Evolutionary conservation across 768 basidiomycete genomes (phyloP), one percentile per base, ranked within the genome.

Genomic region (Psilocybe sp.): DNA sequence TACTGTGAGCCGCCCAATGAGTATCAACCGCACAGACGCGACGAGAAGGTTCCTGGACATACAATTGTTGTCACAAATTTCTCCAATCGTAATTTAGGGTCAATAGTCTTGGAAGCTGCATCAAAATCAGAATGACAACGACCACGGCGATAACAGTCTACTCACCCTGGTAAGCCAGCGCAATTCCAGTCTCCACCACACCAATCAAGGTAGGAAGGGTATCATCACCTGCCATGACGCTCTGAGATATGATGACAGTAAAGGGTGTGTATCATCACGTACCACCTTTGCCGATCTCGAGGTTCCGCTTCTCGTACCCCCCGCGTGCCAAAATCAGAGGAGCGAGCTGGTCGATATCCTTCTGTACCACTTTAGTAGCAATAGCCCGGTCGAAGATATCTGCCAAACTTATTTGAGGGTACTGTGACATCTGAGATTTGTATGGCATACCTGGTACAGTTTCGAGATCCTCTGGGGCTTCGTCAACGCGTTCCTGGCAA

Each of bases 11-110:
- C 14, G 43, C 40, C 6, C 19, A 46, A 20, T 36, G 15, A 40
- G 40, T 14, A 18, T 19, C 39, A 47, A n/a, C 4, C 46, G 36
- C 48, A 33, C 8, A n/a, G 3, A 11, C 37, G 11, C 10, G 1
- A 34, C 9, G 19, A 16, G n/a, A n/a, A 23, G 32, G 15, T 6
- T 33, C 19, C 9, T 9, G 39, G 5, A 76, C 89, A 54, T 61
- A 96, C 95, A 43, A 90, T 70, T 40, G 80, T 78, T 36, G 85
- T 77, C 14, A 95, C 73, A 62, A 85, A 92, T 58, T 88, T 93
- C 64, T 99, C 95, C 28, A 98, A 69, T 41, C 88, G 80, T 43
- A 91, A 70, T 39, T 82, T 80, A 2, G 85, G 72, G 66, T 98
- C 96, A 2, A 92, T 92, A 3, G 70, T 63, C 52, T 79, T 76